These are phyloP conservation scores for Paecilomyces sp. DNA, from an alignment of 2,329 filamentous ascomycete species.

Conservation along the genomic window DNA sequence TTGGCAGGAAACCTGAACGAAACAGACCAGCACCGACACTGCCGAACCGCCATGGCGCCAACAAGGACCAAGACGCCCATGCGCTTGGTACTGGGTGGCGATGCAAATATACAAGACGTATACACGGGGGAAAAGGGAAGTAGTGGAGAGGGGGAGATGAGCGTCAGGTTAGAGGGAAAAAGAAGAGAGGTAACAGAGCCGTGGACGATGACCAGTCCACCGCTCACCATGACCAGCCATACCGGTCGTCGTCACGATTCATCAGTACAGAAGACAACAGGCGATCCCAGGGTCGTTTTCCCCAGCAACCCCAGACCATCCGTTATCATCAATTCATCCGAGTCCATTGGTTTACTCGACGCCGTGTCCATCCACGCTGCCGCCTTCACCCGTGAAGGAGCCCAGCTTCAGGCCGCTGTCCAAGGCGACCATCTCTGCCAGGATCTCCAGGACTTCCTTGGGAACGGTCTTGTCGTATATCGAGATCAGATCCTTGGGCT, in stretches of 20 bases:
- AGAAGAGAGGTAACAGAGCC: constrained; percentile 4
- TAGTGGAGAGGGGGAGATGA: constrained; percentile 17
- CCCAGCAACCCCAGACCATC: not conserved
- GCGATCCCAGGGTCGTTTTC: not conserved
- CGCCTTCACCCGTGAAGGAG: constrained; percentile 28
- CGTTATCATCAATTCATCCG: not conserved
- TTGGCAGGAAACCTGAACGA: not conserved
- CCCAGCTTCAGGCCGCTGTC: constrained; percentile 66
- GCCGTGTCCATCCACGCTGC: constrained; percentile 25
- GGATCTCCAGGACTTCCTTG: constrained; percentile 92
- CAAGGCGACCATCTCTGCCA: constrained; percentile 96
- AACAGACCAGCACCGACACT: not conserved
- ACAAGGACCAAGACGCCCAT: constrained; percentile 23
- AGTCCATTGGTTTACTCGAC: constrained; percentile 24
- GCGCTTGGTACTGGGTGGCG: constrained; percentile 18
- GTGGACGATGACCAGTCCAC: constrained; percentile 13
- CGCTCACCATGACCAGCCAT: constrained; percentile 15
- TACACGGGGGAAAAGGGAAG: constrained; percentile 4
- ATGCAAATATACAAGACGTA: constrained; percentile 27
- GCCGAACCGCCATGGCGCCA: constrained; percentile 18
- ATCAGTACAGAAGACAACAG: not conserved
- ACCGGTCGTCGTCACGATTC: not conserved
- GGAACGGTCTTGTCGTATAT: constrained; percentile 99
- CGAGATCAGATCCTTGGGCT: constrained; percentile 81
- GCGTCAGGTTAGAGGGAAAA: constrained; percentile 2